Evolutionary conservation across 2,329 filamentous ascomycete species (phyloP), one percentile per base, ranked within the genome.

Genomic region (Apiospora sp.): DNA sequence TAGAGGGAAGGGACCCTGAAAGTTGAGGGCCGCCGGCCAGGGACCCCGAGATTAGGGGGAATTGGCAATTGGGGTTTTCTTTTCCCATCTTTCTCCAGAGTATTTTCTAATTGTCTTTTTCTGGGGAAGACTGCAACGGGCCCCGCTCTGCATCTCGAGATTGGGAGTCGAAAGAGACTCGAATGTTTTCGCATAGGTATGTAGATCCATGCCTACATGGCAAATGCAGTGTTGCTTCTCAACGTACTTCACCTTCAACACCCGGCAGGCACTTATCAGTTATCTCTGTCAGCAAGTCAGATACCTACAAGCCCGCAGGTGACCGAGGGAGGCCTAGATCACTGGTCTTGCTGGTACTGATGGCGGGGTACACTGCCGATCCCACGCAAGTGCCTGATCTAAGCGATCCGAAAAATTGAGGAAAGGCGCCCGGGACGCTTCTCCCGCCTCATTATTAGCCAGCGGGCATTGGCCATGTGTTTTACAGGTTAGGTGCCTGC

Each of bases 1-100:
- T 72, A 73, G 71, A 51, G 73, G 74, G 68, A 71, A 71, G 67
- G 72, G 71, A 72, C 74, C 72, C 70, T 73, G 71, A 72, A 75
- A 24, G 58, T 24, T 8, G 30, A 64, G 34, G 58, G 19, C 58
- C 14, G 34, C 12, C 34, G 54, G 54, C 54, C 30, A 44, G 67
- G 70, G 24, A 46, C 13, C 43, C 43, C 54, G 54, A 61, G 30
- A 61, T 22, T 61, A 16, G 30, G 54, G 54, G 27, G 27, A 30
- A 30, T 30, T 30, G 51, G 51, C 27, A 34, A 58, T 34, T 58
- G 27, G 64, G 19, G 34, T 24, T 48, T 48, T 46, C 30, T 49
- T 69, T 41, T 37, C 67, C 37, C 67, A 19, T 46, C 54, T 46
- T 44, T 44, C 27, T 48, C 67, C 22, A 68, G n/a, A 19, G 37